Evolutionary conservation across 2,329 filamentous ascomycete species (phyloP).

Genomic region (Fusarium sp.): DNA sequence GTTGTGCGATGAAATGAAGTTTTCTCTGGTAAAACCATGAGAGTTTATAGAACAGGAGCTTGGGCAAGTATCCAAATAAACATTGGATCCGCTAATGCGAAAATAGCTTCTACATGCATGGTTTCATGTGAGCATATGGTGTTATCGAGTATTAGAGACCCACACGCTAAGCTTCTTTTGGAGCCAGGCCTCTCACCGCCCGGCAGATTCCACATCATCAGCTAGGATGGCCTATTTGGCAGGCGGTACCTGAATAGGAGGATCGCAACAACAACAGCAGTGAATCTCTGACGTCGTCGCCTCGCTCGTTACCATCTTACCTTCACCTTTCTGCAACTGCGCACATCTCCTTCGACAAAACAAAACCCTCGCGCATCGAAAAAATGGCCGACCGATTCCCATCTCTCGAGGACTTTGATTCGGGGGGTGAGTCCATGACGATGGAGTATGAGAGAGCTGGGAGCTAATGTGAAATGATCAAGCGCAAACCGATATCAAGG

Average conservation of each 20-base stretch:
- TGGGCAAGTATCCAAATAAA: slow-evolving; percentile 39
- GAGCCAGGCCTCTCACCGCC: slow-evolving; percentile 46
- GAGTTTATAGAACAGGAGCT: slow-evolving; percentile 39
- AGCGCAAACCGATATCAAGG: slow-evolving; percentile 77
- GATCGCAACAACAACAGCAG: slow-evolving; percentile 32
- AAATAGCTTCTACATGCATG: slow-evolving; percentile 42
- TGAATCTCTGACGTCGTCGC: slow-evolving; percentile 31
- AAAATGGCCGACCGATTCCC: slow-evolving; percentile 83
- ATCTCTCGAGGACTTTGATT: slow-evolving; percentile 82
- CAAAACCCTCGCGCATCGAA: slow-evolving; percentile 28
- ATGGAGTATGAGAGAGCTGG: slow-evolving; percentile 13
- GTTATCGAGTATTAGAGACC: slow-evolving; percentile 35
- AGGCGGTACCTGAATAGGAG: slow-evolving; percentile 45
- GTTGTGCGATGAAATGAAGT: slow-evolving; percentile 34
- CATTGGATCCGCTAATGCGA: slow-evolving; percentile 26
- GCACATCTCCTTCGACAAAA: not conserved
- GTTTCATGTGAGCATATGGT: slow-evolving; percentile 18
- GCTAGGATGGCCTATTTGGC: slow-evolving; percentile 42
- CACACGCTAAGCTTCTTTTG: slow-evolving; percentile 19
- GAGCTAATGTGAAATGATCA: slow-evolving; percentile 42
- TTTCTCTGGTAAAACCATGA: slow-evolving; percentile 40
- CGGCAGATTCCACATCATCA: slow-evolving; percentile 50
- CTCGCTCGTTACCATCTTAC: slow-evolving; percentile 2
- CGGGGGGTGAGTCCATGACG: slow-evolving; percentile 62
- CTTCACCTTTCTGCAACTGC: not conserved